A percentile compares a stretch with the other conserved stretches of the same genome.
Conservation (phyloP, 2,329 filamentous ascomycete genomes). For the Fusarium sp. region DNA sequence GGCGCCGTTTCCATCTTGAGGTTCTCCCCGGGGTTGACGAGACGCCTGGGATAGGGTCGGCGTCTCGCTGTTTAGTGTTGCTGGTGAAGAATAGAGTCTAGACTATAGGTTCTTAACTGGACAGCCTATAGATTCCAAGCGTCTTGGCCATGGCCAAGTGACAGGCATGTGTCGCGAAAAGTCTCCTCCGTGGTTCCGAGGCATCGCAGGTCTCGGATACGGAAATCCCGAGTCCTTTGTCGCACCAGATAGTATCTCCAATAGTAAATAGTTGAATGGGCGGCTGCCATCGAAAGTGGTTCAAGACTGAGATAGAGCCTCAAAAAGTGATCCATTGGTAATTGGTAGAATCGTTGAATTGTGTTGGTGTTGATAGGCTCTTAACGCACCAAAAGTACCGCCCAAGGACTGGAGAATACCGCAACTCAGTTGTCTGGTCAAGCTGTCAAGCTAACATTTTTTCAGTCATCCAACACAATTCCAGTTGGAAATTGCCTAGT, state of each 20-base stretch:
- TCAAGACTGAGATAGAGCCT: background rate
- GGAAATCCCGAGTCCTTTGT: conserved; percentile 36
- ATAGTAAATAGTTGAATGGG: background rate
- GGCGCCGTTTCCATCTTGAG: conserved; percentile 12
- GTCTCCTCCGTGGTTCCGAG: conserved; percentile 7
- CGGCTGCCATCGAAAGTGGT: background rate
- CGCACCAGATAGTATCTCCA: background rate
- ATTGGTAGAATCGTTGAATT: background rate
- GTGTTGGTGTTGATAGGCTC: background rate
- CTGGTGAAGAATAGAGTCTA: conserved; percentile 3
- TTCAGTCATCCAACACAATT: background rate
- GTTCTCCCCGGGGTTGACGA: background rate
- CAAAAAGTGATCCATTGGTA: no score
- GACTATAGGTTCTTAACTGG: background rate
- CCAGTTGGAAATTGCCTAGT: background rate
- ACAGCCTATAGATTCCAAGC: conserved; percentile 1
- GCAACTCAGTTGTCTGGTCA: background rate
- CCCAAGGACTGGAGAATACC: background rate
- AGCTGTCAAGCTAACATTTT: background rate
- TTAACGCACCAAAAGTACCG: background rate
- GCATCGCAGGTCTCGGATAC: conserved; percentile 36
- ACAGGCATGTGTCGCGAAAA: conserved; percentile 27
- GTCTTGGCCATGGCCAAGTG: conserved; percentile 1
- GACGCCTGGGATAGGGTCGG: background rate
- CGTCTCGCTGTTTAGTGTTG: conserved; percentile 1